Evolutionary conservation across 257 asterid species (phyloP).

Genomic region (Solanum paucissectum): DNA sequence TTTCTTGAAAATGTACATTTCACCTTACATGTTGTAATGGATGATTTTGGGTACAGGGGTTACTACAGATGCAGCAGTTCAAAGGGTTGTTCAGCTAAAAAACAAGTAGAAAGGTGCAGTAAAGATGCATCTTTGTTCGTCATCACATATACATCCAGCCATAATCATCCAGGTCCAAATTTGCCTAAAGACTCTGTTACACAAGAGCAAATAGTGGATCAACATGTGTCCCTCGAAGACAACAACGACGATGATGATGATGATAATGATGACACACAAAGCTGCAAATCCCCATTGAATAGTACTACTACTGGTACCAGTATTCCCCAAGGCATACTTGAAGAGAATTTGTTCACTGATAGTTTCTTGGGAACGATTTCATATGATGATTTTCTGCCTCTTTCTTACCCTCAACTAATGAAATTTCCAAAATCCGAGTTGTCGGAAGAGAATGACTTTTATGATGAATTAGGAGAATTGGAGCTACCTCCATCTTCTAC

Average conservation of each 20-base stretch:
- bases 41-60: conserved; percentile 32
- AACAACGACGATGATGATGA: not conserved
- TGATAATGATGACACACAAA: not conserved
- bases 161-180: conserved; percentile 52
- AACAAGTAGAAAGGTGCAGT: conserved; percentile 71
- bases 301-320: not conserved
- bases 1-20: not conserved
- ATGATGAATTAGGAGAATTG: conserved; percentile 66
- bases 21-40: not conserved
- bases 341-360: conserved; percentile 20
- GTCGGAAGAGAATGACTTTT: conserved; percentile 57
- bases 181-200: not conserved
- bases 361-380: conserved; percentile 6
- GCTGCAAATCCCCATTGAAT: conserved; percentile 29
- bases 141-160: conserved; percentile 59
- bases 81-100: conserved; percentile 71
- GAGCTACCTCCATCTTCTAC: conserved; percentile 49
- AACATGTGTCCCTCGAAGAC: conserved; percentile 3
- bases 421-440: conserved; percentile 9
- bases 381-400: conserved; percentile 3
- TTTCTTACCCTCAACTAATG: conserved; percentile 8
- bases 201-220: conserved; percentile 13
- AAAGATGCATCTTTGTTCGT: conserved; percentile 57
- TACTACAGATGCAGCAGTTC: conserved; percentile 81
- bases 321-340: conserved; percentile 14